phyloP scores from a whole-genome alignment of 805 yeast genomes.

The Kurtzmaniella cleridarum region DNA sequence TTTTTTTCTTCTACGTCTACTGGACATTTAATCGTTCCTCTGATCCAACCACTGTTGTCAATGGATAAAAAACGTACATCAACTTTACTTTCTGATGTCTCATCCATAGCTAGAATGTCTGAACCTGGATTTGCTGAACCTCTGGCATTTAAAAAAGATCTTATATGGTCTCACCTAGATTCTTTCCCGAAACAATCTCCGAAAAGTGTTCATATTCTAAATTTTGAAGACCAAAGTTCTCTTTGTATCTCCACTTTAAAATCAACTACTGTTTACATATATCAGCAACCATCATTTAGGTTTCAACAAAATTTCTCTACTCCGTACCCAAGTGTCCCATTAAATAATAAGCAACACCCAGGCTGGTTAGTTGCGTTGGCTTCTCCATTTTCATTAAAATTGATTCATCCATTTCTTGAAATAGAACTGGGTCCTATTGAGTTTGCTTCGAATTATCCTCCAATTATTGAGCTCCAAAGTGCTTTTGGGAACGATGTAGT shows the following conservation, averaged over 20 bases:
- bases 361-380: slow-evolving; percentile 44
- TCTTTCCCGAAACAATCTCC: not conserved
- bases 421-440: slow-evolving; percentile 29
- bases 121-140: slow-evolving; percentile 26
- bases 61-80: slow-evolving; percentile 42
- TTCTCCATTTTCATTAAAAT: slow-evolving; percentile 25
- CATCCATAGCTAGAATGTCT: slow-evolving; percentile 43
- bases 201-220: not conserved
- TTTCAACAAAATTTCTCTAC: slow-evolving; percentile 25
- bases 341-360: slow-evolving; percentile 26
- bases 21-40: no score
- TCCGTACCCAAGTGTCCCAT: slow-evolving; percentile 31
- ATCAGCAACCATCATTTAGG: slow-evolving; percentile 29
- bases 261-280: slow-evolving; percentile 45
- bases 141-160: slow-evolving; percentile 10
- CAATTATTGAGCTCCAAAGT: slow-evolving; percentile 19
- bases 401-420: slow-evolving; percentile 57
- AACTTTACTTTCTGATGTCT: slow-evolving; percentile 34
- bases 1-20: no score
- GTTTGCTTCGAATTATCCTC: slow-evolving; percentile 11
- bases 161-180: not conserved
- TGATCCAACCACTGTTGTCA: no score
- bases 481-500: slow-evolving; percentile 25
- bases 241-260: slow-evolving; percentile 46
- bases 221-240: slow-evolving; percentile 50